These are phyloP conservation scores for Aspergillus arachidicola DNA, from an alignment of 2,329 filamentous ascomycete species.

Conservation along the genomic window DNA sequence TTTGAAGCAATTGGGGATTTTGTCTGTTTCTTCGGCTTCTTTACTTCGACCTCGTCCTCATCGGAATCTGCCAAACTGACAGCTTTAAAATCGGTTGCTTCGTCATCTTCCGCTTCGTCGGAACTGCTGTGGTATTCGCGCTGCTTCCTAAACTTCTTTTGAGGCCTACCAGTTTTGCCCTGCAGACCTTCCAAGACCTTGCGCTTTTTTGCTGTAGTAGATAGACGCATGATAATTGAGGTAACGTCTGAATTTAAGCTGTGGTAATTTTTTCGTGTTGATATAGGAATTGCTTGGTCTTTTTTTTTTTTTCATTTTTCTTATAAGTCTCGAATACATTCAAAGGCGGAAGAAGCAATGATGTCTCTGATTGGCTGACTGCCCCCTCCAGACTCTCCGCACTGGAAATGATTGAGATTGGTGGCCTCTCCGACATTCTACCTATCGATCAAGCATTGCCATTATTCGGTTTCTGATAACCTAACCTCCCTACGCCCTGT, in stretches of 20 bases:
- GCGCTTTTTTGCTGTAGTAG: conserved; percentile 52
- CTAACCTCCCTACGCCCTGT: neutral
- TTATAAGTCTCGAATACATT: conserved; percentile 25
- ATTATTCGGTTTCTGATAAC: neutral
- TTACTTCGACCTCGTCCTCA: conserved; percentile 36
- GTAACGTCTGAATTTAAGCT: conserved; percentile 16
- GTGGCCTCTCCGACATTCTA: conserved; percentile 23
- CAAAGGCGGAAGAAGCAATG: conserved; percentile 31
- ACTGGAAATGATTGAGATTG: conserved; percentile 17
- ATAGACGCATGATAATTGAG: conserved; percentile 40
- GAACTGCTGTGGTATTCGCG: conserved; percentile 64
- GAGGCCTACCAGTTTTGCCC: conserved; percentile 53
- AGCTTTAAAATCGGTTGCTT: conserved; percentile 50
- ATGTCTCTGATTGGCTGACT: conserved; percentile 35
- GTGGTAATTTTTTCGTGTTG: neutral
- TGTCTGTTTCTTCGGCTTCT: conserved; percentile 23
- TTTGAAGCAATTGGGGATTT: conserved; percentile 24
- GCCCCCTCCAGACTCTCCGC: conserved; percentile 26
- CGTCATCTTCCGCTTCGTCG: conserved; percentile 56
- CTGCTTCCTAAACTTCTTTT: conserved; percentile 66
- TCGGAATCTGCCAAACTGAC: conserved; percentile 54
- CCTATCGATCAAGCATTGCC: neutral
- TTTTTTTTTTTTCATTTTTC: conserved; percentile 23
- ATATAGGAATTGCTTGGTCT: neutral
- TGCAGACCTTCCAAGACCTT: conserved; percentile 63